phyloP scores from a whole-genome alignment of 2,329 filamentous ascomycete species.

The Diplodia intermedia region DNA sequence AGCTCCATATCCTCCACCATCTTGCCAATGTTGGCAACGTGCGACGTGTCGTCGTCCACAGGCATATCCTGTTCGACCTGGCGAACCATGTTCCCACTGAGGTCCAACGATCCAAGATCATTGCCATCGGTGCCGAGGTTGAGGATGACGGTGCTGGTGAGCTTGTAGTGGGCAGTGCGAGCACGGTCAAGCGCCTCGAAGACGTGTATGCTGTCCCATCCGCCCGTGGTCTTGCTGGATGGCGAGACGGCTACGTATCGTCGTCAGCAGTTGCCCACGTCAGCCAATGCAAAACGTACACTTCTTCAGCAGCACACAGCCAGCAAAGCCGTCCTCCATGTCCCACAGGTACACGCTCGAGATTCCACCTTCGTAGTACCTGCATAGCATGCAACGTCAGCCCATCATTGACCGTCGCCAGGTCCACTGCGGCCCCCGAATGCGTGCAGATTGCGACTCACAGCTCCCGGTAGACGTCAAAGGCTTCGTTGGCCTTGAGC shows the following conservation, averaged over 20 bases:
- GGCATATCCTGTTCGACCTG: conserved; percentile 92
- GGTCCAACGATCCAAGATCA: conserved; percentile 82
- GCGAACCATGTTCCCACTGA: conserved; percentile 96
- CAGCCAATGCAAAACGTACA: conserved; percentile 59
- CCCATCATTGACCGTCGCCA: background rate
- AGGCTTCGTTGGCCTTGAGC: conserved; percentile 90
- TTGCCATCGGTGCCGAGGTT: conserved; percentile 78
- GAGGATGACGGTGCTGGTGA: conserved; percentile 95
- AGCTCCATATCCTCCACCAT: conserved; percentile 99
- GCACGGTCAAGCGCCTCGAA: conserved; percentile 95
- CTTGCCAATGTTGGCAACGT: conserved; percentile 92
- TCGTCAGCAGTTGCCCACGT: background rate
- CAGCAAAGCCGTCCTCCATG: conserved; percentile 95
- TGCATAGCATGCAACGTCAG: conserved; percentile 41
- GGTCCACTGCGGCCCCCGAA: background rate
- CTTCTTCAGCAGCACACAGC: conserved; percentile 95
- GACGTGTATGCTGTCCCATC: conserved; percentile 99
- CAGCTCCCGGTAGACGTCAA: conserved; percentile 94
- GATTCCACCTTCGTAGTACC: conserved; percentile 93
- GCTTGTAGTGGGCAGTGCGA: conserved; percentile 92
- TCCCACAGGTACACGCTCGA: conserved; percentile 99
- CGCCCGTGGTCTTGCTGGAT: conserved; percentile 72
- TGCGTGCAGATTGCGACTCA: conserved; percentile 49
- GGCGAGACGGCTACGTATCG: conserved; percentile 66
- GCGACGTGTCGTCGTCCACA: conserved; percentile 87